Conservation (phyloP, 306 rosid genomes). For the Canavalia ensiformis region DNA sequence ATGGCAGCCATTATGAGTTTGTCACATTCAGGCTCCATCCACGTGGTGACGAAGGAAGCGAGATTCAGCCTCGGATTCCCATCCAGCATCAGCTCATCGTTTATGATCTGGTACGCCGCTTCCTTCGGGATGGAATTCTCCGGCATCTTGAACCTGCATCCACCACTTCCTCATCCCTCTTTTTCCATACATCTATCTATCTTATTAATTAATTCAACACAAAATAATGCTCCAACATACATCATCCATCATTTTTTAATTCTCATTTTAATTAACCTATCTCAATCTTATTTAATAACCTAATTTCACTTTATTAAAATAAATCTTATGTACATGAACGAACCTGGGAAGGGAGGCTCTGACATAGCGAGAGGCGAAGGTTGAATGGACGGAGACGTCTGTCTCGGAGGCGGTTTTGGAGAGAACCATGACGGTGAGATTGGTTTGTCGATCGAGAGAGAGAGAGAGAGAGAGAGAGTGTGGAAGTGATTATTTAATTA, state of each 20-base stretch:
- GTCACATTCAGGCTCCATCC: slow-evolving; percentile 81
- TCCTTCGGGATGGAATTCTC: slow-evolving; percentile 57
- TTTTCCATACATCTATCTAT: too few relatives aligned
- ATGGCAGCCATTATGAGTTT: slow-evolving; percentile 74
- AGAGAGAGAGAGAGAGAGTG: background rate
- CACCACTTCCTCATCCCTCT: too few relatives aligned
- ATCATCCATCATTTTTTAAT: background rate
- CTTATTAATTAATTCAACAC: too few relatives aligned
- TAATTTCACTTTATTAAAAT: too few relatives aligned
- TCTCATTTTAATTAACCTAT: too few relatives aligned
- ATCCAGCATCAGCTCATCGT: slow-evolving; percentile 57
- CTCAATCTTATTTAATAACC: too few relatives aligned
- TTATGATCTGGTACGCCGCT: slow-evolving; percentile 59
- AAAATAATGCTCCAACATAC: background rate
- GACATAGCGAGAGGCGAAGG: slow-evolving; percentile 90
- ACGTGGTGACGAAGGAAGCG: slow-evolving; percentile 52
- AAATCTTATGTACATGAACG: too few relatives aligned
- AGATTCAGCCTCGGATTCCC: slow-evolving; percentile 55
- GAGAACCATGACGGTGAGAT: slow-evolving; percentile 53
- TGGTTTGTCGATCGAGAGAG: too few relatives aligned
- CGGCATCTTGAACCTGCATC: slow-evolving; percentile 48
- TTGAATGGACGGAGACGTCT: slow-evolving; percentile 78
- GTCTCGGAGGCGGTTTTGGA: slow-evolving; percentile 61
- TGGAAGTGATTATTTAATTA: background rate
- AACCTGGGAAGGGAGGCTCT: slow-evolving; percentile 85